phyloP scores from a whole-genome alignment of 495 filamentous ascomycete species.

The Penicillium fimorum region DNA sequence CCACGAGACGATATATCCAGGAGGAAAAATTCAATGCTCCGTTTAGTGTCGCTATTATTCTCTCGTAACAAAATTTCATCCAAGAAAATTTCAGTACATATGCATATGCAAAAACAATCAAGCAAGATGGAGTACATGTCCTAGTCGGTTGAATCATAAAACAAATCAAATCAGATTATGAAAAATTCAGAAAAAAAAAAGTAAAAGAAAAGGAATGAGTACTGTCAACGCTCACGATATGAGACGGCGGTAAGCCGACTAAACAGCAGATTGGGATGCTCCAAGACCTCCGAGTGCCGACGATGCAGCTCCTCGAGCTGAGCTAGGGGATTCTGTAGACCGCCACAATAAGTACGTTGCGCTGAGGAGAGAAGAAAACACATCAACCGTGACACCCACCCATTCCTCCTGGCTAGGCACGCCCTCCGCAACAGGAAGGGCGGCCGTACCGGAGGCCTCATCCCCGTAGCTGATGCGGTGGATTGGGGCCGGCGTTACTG shows the following conservation, averaged over 20 bases:
- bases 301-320: slow-evolving; percentile 67
- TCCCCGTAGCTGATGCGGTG: slow-evolving; percentile 52
- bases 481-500: slow-evolving; percentile 83
- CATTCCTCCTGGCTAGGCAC: slow-evolving; percentile 83
- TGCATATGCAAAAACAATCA: slow-evolving; percentile 16
- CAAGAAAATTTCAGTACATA: slow-evolving; percentile 7
- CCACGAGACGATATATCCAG: too few relatives aligned
- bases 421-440: slow-evolving; percentile 71
- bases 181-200: not conserved
- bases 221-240: not conserved
- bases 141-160: not conserved
- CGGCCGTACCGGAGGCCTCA: slow-evolving; percentile 29
- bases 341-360: slow-evolving; percentile 61
- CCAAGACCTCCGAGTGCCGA: slow-evolving; percentile 59
- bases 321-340: slow-evolving; percentile 66
- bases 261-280: slow-evolving; percentile 30
- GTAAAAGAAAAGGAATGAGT: not conserved
- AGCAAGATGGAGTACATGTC: slow-evolving; percentile 3
- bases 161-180: not conserved
- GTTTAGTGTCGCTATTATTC: slow-evolving; percentile 1
- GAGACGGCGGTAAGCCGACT: slow-evolving; percentile 9
- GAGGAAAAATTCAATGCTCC: not conserved
- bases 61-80: not conserved
- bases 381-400: slow-evolving; percentile 71
- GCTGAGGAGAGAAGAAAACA: slow-evolving; percentile 47